Percentiles rank a stretch among this genome's conserved stretches.
Conservation (phyloP, 2,329 filamentous ascomycete genomes). For the Colletotrichum musicola region DNA sequence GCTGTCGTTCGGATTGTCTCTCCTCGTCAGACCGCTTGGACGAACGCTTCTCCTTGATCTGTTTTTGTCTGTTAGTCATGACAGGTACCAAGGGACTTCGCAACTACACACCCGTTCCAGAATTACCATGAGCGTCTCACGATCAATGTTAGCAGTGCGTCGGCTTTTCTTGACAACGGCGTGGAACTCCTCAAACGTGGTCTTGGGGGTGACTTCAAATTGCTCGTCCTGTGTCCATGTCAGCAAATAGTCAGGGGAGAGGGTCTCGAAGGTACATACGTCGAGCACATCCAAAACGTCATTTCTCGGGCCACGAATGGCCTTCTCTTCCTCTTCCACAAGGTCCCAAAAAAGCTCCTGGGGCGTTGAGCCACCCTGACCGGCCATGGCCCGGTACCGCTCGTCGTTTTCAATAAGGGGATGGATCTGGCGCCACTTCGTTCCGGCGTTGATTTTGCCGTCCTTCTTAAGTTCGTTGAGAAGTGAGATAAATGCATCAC, state of each 20-base stretch:
- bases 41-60: constrained; percentile 87
- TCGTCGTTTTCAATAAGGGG: constrained; percentile 82
- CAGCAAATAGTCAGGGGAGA: constrained; percentile 45
- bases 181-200: constrained; percentile 89
- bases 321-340: constrained; percentile 91
- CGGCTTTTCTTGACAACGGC: constrained; percentile 85
- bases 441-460: constrained; percentile 88
- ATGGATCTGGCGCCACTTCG: constrained; percentile 88
- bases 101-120: constrained; percentile 77
- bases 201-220: constrained; percentile 89
- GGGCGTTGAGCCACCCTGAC: constrained; percentile 85
- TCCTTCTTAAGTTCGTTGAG: constrained; percentile 79
- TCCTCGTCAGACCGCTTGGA: constrained; percentile 84
- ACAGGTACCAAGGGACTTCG: not conserved
- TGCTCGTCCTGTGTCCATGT: constrained; percentile 78
- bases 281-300: constrained; percentile 90
- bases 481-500: constrained; percentile 83
- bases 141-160: constrained; percentile 88
- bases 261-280: constrained; percentile 64
- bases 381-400: constrained; percentile 86
- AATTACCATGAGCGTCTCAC: constrained; percentile 82
- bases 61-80: constrained; percentile 14
- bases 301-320: constrained; percentile 84
- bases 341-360: constrained; percentile 97
- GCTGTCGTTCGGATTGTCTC: constrained; percentile 85